A percentile compares a stretch with the other conserved stretches of the same genome.
phyloP scores from a whole-genome alignment of 1,139 yeast genomes.

The Sugiyamaella japonica region DNA sequence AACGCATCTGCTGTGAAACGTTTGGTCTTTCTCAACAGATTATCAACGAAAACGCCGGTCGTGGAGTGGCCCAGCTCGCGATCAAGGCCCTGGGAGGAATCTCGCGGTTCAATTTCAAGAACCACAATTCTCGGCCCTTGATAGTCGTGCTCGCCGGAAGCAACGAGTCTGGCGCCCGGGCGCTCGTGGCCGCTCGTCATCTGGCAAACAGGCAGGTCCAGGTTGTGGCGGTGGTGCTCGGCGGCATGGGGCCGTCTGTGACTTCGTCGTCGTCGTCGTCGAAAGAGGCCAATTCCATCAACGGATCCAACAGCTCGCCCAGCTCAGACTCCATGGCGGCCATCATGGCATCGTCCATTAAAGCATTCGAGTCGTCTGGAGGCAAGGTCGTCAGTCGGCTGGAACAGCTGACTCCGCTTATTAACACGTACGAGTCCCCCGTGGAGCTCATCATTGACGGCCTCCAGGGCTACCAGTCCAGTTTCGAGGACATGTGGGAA shows the following conservation, averaged over 20 bases:
- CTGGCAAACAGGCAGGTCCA: slow-evolving; percentile 72
- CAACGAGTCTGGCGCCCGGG: slow-evolving; percentile 71
- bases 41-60: slow-evolving; percentile 62
- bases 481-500: slow-evolving; percentile 52
- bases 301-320: not conserved
- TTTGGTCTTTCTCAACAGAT: slow-evolving; percentile 50
- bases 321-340: not conserved
- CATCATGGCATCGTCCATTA: slow-evolving; percentile 6
- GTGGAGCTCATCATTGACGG: slow-evolving; percentile 79
- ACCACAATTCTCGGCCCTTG: slow-evolving; percentile 78
- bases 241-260: slow-evolving; percentile 19
- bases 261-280: not conserved
- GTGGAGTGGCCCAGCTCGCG: slow-evolving; percentile 62
- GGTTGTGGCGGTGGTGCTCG: slow-evolving; percentile 58
- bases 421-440: slow-evolving; percentile 61
- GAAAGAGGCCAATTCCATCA: not conserved
- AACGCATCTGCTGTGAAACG: slow-evolving; percentile 54
- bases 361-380: slow-evolving; percentile 54
- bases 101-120: slow-evolving; percentile 56
- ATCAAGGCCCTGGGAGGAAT: slow-evolving; percentile 68
- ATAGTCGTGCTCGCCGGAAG: slow-evolving; percentile 72
- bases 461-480: slow-evolving; percentile 77
- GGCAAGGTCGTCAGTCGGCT: slow-evolving; percentile 50
- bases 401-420: slow-evolving; percentile 41
- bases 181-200: slow-evolving; percentile 79